Conservation (phyloP, 1,139 yeast species). For the Wickerhamomyces sp. region DNA sequence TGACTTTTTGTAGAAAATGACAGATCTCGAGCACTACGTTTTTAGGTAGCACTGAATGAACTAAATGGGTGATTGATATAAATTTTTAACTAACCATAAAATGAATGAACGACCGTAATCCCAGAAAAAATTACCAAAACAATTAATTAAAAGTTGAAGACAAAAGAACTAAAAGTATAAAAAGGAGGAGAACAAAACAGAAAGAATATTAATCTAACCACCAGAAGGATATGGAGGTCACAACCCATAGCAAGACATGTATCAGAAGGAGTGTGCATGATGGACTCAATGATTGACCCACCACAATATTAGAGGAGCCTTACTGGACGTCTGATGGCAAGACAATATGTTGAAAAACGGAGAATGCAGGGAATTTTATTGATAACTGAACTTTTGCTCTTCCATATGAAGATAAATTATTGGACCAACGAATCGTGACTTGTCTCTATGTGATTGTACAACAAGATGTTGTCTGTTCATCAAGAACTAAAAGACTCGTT, state of each 20-base stretch:
- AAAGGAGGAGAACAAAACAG: background rate
- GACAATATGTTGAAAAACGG: background rate
- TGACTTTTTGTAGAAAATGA: too few relatives aligned
- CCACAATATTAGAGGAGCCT: too few relatives aligned
- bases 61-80: too few relatives aligned
- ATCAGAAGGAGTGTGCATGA: conserved; percentile 4
- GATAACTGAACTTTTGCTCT: background rate
- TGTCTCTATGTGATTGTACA: conserved; percentile 32
- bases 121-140: conserved; percentile 4
- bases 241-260: too few relatives aligned
- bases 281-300: too few relatives aligned
- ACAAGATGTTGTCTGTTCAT: conserved; percentile 38
- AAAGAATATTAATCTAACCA: background rate
- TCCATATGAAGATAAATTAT: background rate
- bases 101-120: conserved; percentile 8
- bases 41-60: background rate
- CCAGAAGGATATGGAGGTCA: too few relatives aligned
- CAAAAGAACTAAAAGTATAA: background rate
- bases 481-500: conserved; percentile 48
- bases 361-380: background rate
- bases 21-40: too few relatives aligned
- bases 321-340: background rate
- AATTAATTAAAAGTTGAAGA: background rate
- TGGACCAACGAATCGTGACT: background rate
- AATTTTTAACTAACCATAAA: background rate